A percentile compares a stretch with the other conserved stretches of the same genome.
phyloP scores from a whole-genome alignment of 371 early-diverging fungal genomes.

The Rhizopus stolonifer region DNA sequence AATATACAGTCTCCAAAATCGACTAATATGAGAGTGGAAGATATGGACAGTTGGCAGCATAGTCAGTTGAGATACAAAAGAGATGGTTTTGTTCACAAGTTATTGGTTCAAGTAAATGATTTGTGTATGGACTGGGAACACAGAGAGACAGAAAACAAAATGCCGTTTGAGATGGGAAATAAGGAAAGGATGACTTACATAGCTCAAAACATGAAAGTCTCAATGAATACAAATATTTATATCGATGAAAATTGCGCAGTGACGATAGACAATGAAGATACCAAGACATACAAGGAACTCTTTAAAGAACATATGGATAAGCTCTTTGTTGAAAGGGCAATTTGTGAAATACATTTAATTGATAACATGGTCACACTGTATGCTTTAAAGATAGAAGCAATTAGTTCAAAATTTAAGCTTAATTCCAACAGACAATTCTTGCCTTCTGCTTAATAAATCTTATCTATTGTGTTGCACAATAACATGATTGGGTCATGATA shows the following conservation, averaged over 20 bases:
- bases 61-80: not conserved
- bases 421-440: slow-evolving; percentile 43
- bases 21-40: not conserved
- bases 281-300: slow-evolving; percentile 19
- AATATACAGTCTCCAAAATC: slow-evolving; percentile 29
- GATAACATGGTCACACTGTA: slow-evolving; percentile 29
- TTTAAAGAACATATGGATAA: not conserved
- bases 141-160: slow-evolving; percentile 1
- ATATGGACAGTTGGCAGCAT: not conserved
- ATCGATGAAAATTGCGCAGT: slow-evolving; percentile 44
- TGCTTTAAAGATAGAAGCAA: slow-evolving; percentile 43
- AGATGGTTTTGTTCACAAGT: slow-evolving; percentile 12
- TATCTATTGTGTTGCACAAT: not conserved
- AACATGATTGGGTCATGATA: too few species aligned
- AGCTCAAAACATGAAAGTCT: slow-evolving; percentile 26
- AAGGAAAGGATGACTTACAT: slow-evolving; percentile 35
- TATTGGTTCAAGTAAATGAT: slow-evolving; percentile 44
- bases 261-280: slow-evolving; percentile 36
- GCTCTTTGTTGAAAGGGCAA: slow-evolving; percentile 29
- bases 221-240: slow-evolving; percentile 18
- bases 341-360: slow-evolving; percentile 33
- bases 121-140: slow-evolving; percentile 26
- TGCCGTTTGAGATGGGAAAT: slow-evolving; percentile 26
- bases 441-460: not conserved
- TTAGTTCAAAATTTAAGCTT: slow-evolving; percentile 43